phyloP scores from a whole-genome alignment of 1,284 basidiomycete genomes.

The Volvariella surrecta region DNA sequence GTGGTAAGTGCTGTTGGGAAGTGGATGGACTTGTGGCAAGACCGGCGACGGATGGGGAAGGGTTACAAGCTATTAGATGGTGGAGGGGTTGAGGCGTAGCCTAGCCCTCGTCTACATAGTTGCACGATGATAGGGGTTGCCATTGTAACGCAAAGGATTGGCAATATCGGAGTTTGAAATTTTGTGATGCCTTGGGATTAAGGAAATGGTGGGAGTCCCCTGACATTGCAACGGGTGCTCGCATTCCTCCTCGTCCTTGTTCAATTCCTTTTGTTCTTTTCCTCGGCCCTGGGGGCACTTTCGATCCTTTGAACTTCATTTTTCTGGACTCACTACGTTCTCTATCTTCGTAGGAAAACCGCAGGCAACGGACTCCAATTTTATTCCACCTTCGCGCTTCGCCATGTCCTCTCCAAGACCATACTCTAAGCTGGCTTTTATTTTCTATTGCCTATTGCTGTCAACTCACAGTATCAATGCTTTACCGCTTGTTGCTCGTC shows the following conservation, averaged over 20 bases:
- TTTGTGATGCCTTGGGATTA: constrained; percentile 5
- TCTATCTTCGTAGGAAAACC: constrained; percentile 28
- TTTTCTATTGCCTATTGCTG: constrained; percentile 19
- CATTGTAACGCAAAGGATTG: constrained; percentile 11
- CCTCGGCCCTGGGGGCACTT: constrained; percentile 43
- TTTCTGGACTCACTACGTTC: constrained; percentile 14
- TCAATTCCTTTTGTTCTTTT: constrained; percentile 15
- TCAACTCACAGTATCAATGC: constrained; percentile 16
- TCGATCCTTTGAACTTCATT: constrained; percentile 30
- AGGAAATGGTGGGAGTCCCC: background rate
- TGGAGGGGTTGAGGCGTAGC: constrained; percentile 33
- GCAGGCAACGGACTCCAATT: constrained; percentile 40
- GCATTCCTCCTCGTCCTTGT: constrained; percentile 16
- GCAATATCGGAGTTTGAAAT: constrained; percentile 19
- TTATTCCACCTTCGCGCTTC: constrained; percentile 17
- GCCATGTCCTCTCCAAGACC: constrained; percentile 21
- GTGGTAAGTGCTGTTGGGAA: constrained; percentile 51
- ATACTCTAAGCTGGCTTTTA: constrained; percentile 14
- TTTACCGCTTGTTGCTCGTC: constrained; percentile 16
- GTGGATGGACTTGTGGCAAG: constrained; percentile 33
- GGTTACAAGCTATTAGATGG: constrained; percentile 69
- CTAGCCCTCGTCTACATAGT: constrained; percentile 1
- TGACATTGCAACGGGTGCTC: constrained; percentile 9
- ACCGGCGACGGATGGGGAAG: constrained; percentile 50
- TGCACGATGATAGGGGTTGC: constrained; percentile 10